Evolutionary conservation across 305 asterid genomes (phyloP).

Genomic region (Solanum chacoense): DNA sequence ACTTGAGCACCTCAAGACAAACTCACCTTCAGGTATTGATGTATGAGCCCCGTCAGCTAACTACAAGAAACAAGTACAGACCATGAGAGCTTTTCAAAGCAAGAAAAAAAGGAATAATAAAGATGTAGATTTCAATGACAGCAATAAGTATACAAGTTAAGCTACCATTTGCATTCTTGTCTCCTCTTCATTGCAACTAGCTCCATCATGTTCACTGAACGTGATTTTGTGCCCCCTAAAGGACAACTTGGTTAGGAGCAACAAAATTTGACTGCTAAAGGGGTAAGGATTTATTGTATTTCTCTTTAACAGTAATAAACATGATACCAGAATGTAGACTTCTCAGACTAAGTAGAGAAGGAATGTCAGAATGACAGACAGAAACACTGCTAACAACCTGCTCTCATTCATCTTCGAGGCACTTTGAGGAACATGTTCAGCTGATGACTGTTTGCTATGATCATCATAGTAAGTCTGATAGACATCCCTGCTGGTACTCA

Average conservation of each 20-base stretch:
- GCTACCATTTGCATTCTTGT: constrained; percentile 27
- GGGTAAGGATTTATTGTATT: neutral
- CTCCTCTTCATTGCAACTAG: constrained; percentile 34
- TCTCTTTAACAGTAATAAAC: neutral
- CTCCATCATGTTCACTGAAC: constrained; percentile 29
- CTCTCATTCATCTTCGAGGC: constrained; percentile 9
- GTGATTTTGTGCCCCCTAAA: constrained; percentile 32
- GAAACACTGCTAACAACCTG: constrained; percentile 17
- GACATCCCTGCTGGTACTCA: constrained; percentile 13
- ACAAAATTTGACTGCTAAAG: neutral
- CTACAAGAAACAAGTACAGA: constrained; percentile 30
- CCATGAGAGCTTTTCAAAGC: neutral
- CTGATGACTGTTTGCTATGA: constrained; percentile 11
- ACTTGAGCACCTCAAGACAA: neutral
- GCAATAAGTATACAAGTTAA: neutral
- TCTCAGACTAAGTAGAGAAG: neutral
- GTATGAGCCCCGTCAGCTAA: constrained; percentile 26
- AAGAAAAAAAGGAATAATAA: neutral
- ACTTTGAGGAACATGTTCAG: constrained; percentile 14
- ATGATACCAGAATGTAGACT: neutral
- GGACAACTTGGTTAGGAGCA: neutral
- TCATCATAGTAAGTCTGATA: constrained; percentile 15
- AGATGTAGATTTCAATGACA: neutral
- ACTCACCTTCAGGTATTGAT: constrained; percentile 56
- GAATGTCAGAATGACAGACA: neutral